phyloP scores from a whole-genome alignment of 176 grass and related monocot genomes.

The Carex myosuroides region DNA sequence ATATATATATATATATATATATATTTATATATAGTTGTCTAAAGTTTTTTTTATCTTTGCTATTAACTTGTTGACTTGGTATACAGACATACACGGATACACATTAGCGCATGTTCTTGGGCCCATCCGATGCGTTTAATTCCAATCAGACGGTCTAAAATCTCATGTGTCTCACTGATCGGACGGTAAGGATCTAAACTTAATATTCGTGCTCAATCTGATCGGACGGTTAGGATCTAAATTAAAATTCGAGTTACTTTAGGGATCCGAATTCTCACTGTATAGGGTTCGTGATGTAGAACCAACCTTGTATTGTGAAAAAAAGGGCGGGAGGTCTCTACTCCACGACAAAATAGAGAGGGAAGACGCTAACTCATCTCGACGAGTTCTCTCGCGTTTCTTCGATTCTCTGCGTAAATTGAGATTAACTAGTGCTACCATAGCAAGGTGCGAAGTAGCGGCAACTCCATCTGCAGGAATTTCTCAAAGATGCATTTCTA shows the following conservation, averaged over 20 bases:
- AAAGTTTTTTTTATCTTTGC: no score
- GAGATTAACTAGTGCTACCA: background rate
- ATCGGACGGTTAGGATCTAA: no score
- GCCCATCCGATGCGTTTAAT: background rate
- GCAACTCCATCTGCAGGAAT: background rate
- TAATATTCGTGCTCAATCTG: no score
- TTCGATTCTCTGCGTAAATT: no score
- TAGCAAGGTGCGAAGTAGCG: background rate
- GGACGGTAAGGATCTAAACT: no score
- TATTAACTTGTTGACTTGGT: no score
- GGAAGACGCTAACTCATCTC: background rate
- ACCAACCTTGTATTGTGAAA: background rate
- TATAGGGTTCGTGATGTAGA: no score
- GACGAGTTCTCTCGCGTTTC: background rate
- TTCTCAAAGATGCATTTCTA: constrained; percentile 18
- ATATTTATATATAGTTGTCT: no score
- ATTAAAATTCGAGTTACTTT: no score
- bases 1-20: no score
- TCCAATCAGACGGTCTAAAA: background rate
- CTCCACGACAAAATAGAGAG: background rate
- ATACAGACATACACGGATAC: background rate
- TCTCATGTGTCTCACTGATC: background rate
- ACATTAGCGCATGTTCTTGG: background rate
- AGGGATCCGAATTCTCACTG: no score
- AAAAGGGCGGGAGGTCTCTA: background rate